Conservation (phyloP, 352 stramenopile species). For the Phytophthora niederhauseri region DNA sequence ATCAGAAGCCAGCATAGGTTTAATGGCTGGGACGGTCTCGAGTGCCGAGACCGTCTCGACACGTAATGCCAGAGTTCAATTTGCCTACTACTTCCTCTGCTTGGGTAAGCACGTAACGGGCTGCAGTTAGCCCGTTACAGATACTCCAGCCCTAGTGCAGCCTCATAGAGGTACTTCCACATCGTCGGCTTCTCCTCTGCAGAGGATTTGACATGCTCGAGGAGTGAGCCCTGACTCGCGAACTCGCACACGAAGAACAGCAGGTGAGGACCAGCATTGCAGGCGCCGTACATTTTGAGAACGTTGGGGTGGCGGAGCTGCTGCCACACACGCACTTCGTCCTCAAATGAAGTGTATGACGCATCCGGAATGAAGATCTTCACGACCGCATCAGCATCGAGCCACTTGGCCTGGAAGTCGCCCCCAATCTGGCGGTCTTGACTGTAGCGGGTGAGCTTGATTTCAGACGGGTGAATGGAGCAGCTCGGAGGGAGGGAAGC, state of each 20-base stretch:
- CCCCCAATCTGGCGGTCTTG: no score
- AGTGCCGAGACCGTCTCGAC: no score
- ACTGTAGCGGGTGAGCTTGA: neutral
- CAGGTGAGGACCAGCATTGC: no score
- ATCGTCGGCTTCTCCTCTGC: neutral
- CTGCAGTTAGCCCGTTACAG: no score
- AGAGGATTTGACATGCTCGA: neutral
- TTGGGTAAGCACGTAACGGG: no score
- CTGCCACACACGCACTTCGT: conserved; percentile 5
- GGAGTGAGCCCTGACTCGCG: conserved; percentile 10
- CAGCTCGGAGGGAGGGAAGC: no score
- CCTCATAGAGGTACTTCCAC: conserved; percentile 16
- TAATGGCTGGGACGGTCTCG: no score
- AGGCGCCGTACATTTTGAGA: no score
- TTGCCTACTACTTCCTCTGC: no score
- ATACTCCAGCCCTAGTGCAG: conserved; percentile 19
- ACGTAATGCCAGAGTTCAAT: no score
- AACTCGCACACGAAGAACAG: conserved; percentile 3
- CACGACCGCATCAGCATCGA: neutral
- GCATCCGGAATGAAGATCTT: neutral
- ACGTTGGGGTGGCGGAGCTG: no score
- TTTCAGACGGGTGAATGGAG: neutral
- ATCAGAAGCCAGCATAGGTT: no score
- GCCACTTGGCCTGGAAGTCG: neutral
- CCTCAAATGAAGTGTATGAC: neutral